Evolutionary conservation across 108 stramenopile species (phyloP).

Genomic region (Pseudonitzschia multiseries): DNA sequence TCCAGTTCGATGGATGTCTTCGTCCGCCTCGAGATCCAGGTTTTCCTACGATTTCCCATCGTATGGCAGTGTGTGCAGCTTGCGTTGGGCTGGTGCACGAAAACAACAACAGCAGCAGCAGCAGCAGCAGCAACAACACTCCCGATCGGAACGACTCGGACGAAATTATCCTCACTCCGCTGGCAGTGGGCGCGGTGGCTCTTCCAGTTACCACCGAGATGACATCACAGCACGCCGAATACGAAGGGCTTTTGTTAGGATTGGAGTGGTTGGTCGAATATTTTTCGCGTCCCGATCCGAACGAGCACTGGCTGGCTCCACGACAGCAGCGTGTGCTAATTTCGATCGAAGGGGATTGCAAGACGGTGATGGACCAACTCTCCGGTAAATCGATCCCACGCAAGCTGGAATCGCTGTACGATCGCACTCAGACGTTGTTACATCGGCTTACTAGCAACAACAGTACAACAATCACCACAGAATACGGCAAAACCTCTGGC

Average conservation of each 20-base stretch:
- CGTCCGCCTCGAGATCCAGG: constrained; percentile 60
- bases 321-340: constrained; percentile 12
- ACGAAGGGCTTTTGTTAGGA: constrained; percentile 70
- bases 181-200: constrained; percentile 45
- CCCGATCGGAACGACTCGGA: neutral
- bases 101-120: neutral
- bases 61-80: constrained; percentile 23
- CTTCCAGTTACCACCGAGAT: constrained; percentile 37
- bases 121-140: neutral
- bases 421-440: constrained; percentile 17
- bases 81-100: constrained; percentile 12
- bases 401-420: constrained; percentile 50
- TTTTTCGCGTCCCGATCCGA: neutral
- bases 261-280: constrained; percentile 33
- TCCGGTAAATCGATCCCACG: constrained; percentile 50
- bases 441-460: constrained; percentile 1
- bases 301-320: constrained; percentile 3
- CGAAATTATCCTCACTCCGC: neutral
- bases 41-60: constrained; percentile 31
- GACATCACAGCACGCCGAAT: constrained; percentile 72
- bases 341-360: constrained; percentile 70
- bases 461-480: neutral
- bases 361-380: constrained; percentile 70
- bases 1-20: constrained; percentile 72
- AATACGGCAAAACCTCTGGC: neutral